Evolutionary conservation across 129 eudicot genomes (phyloP), one percentile per base, ranked within the genome.

Genomic region (Erigeron canadensis): DNA sequence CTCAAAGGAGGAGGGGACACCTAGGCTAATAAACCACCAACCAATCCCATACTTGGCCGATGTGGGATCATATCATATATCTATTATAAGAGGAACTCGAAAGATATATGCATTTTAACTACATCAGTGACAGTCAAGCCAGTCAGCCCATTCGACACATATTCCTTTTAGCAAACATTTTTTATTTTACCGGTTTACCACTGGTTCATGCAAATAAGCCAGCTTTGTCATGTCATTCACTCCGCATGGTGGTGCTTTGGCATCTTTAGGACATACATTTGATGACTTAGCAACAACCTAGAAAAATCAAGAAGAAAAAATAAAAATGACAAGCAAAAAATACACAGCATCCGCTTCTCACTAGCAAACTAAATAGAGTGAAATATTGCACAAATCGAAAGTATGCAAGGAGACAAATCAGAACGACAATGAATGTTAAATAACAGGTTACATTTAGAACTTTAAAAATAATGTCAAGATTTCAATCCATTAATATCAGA

Each of bases 151-250:
- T 7, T 53, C 16, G 58, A 53, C 23, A 4, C 16, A 22, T 53
- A 1, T 28, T 3, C 34, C 3, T 28, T 28, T 28, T 53, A 53
- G 23, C 58, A 19, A 53, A 53, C 58, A 6, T 17, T 53, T 53
- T 53, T 17, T 10, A 53, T 53, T 16, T 6, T 53, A 53, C 58
- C 18, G 8, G 18, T 53, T 53, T 53, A 90, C 96, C 41, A 96
- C 99, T 57, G 99, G 99, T 77, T 95, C 99, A 72, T 95, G 99
- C 86, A 95, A 88, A 86, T 95, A 95, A 43, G 99, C 97, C 71
- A 95, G 84, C 81, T 86, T 95, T 59, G 99, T 95, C 99, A 95
- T 95, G 71, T 95, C 99, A 81, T 95, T 97, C 72, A 43, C 47
- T 43, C 47, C 47, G 47, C 47, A 43, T 43, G 47, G 47, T 10